Percentiles rank a stretch among this genome's conserved stretches.
These are phyloP conservation scores for Torrubiellomyces zombiae DNA, from an alignment of 2,329 filamentous ascomycete genomes.

Conservation along the genomic window DNA sequence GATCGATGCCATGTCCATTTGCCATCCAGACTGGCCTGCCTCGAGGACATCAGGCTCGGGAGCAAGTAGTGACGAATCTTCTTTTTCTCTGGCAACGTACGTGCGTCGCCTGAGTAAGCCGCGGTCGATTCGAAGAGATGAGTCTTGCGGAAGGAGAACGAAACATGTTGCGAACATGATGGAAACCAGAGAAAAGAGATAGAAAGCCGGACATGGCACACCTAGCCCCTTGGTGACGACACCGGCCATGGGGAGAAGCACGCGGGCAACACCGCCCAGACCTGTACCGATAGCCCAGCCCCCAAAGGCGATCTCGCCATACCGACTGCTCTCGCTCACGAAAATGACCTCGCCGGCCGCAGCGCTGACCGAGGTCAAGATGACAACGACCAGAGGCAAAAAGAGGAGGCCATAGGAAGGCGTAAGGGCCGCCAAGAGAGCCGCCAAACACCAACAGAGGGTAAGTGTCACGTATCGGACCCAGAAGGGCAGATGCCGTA, in stretches of 20 bases:
- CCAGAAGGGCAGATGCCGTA: slow-evolving; percentile 13
- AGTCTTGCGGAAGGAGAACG: slow-evolving; percentile 11
- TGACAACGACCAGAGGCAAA: slow-evolving; percentile 12
- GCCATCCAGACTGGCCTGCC: no score
- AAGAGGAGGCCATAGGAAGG: slow-evolving; percentile 18
- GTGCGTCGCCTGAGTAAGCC: no score
- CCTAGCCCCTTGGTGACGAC: slow-evolving; percentile 12
- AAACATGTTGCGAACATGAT: slow-evolving; percentile 12
- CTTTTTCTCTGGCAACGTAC: no score
- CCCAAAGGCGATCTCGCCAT: slow-evolving; percentile 13
- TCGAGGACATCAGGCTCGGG: no score
- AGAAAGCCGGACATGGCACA: slow-evolving; percentile 12
- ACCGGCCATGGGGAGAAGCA: slow-evolving; percentile 13
- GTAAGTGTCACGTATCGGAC: slow-evolving; percentile 11
- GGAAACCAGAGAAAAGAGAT: slow-evolving; percentile 11
- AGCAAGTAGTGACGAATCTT: no score
- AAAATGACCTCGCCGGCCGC: slow-evolving; percentile 16
- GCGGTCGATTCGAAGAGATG: slow-evolving; percentile 6
- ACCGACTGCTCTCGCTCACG: slow-evolving; percentile 13
- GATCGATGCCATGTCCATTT: no score
- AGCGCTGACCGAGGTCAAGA: slow-evolving; percentile 12
- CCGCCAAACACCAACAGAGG: slow-evolving; percentile 12
- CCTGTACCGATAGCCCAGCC: slow-evolving; percentile 20
- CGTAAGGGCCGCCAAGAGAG: slow-evolving; percentile 10
- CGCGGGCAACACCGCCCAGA: slow-evolving; percentile 11